Evolutionary conservation across 2,329 filamentous ascomycete genomes (phyloP), one percentile per base, ranked within the genome.

Genomic region (Domatiomyces catenatus): DNA sequence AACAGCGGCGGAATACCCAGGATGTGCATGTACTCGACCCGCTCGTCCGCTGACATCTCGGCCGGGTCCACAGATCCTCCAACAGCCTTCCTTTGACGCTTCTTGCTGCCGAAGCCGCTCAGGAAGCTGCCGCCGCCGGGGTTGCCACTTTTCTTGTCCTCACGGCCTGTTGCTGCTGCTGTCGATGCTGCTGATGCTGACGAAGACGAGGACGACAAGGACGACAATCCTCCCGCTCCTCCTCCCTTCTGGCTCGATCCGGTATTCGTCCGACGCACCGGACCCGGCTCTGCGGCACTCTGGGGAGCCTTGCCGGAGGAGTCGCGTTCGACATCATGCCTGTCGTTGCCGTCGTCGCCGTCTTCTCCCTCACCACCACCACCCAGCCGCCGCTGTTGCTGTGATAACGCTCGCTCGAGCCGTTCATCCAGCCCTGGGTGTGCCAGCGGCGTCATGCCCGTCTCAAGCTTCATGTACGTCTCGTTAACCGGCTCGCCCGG

Each of bases 401-500:
- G 48, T 20, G 49, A 44, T 43, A 53, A 51, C 46, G 52, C 48
- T 20, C 52, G 50, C 8, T 52, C 44, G 2, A 54, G 19, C 12
- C 54, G 60, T 39, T 56, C 53, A n/a, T 59, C 59, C 10, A 57
- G 10, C 52, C 64, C 49, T 18, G 66, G 58, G n/a, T 62, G 69
- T 45, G 74, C 75, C 42, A 88, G 67, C 0, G 79, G 67, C 1
- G 84, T 83, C 36, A 89, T 70, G 8, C 69, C 66, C 5, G 71
- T 69, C 64, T 96, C 92, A 3, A 87, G 69, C 61, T 94, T 93
- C 89, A 96, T 95, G 55, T 85, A 74, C 3, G 82, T 76, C 1
- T 79, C 71, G 54, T 82, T 74, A 51, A 96, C 73, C 43, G 74
- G 66, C 44, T 84, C 77, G 44, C 86, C 85, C 0, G 92, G 90